These are phyloP conservation scores for Voacanga thouarsii DNA, from an alignment of 257 asterid genomes.

Conservation along the genomic window DNA sequence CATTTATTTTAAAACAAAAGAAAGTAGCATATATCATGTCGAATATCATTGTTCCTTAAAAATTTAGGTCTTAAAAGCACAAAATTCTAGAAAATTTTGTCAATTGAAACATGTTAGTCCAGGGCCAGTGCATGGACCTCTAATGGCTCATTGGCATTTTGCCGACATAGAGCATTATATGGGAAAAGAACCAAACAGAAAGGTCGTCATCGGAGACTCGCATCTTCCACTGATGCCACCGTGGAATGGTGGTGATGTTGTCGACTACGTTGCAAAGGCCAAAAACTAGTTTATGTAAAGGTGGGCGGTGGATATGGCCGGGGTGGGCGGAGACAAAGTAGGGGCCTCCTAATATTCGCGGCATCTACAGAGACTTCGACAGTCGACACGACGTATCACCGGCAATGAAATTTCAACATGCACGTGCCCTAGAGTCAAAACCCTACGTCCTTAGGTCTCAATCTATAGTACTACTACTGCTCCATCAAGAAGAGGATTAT, in stretches of 20 bases:
- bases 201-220: neutral
- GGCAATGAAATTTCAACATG: conserved; percentile 7
- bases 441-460: neutral
- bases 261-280: neutral
- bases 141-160: neutral
- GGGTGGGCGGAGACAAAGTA: neutral
- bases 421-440: conserved; percentile 9
- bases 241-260: neutral
- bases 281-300: neutral
- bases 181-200: neutral
- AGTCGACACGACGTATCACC: conserved; percentile 10
- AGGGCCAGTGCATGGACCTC: neutral
- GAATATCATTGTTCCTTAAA: neutral
- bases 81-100: no score
- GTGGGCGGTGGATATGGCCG: conserved; percentile 4
- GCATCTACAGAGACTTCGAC: conserved; percentile 7
- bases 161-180: conserved; percentile 3
- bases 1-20: no score
- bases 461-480: neutral
- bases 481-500: no score
- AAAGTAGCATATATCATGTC: no score
- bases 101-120: neutral
- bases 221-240: neutral
- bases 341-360: conserved; percentile 18
- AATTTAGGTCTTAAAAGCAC: neutral